Percentiles rank a stretch among this genome's conserved stretches.
phyloP scores from a whole-genome alignment of 2,329 filamentous ascomycete genomes.

The Aspergillus brunneoviolaceus region DNA sequence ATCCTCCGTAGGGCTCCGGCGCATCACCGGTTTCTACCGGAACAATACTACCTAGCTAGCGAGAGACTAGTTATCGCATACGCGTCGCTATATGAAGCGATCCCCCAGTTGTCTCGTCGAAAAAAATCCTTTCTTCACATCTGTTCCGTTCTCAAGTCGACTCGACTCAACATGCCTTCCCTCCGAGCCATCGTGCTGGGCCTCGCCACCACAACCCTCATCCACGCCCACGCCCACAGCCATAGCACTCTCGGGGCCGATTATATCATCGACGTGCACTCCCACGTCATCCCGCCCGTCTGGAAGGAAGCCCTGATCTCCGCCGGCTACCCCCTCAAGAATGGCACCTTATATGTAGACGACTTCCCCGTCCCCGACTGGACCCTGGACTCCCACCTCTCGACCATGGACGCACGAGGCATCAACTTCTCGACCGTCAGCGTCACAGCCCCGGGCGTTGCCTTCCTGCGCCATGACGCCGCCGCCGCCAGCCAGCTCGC shows the following conservation, averaged over 20 bases:
- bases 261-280: slow-evolving; percentile 20
- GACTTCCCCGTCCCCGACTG: slow-evolving; percentile 2
- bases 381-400: not conserved
- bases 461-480: not conserved
- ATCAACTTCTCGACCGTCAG: slow-evolving; percentile 5
- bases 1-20: no score
- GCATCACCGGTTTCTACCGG: no score
- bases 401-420: not conserved
- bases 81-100: no score
- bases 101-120: no score
- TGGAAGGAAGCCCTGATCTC: not conserved
- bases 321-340: not conserved
- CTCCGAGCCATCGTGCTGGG: not conserved
- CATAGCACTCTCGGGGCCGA: not conserved
- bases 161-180: not conserved
- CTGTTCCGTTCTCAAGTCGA: no score
- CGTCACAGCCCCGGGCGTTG: not conserved
- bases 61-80: no score
- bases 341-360: not conserved
- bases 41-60: no score
- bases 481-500: not conserved
- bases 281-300: slow-evolving; percentile 8
- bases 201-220: not conserved
- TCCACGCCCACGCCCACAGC: not conserved
- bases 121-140: no score